phyloP scores from a whole-genome alignment of 345 rosid genomes.

The Brassica cretica region DNA sequence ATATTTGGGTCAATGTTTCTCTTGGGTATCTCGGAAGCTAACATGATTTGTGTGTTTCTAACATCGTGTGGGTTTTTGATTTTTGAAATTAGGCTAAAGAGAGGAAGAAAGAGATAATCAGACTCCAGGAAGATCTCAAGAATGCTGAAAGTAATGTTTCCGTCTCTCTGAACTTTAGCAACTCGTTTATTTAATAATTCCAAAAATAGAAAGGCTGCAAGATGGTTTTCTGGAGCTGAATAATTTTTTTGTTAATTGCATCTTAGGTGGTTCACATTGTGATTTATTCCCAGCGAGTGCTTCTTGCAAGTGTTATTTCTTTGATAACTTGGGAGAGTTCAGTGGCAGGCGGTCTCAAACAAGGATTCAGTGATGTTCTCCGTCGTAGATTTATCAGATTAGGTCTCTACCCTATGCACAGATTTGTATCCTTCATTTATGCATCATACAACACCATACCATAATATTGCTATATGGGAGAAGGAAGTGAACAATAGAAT shows the following conservation, averaged over 20 bases:
- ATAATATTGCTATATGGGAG: slow-evolving; percentile 7
- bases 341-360: slow-evolving; percentile 33
- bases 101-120: slow-evolving; percentile 71
- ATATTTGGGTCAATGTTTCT: not conserved
- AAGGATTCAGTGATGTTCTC: slow-evolving; percentile 59
- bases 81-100: slow-evolving; percentile 65
- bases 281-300: slow-evolving; percentile 64
- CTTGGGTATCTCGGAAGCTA: not conserved
- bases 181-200: slow-evolving; percentile 7
- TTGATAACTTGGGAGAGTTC: slow-evolving; percentile 67
- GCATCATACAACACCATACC: slow-evolving; percentile 5
- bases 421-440: not conserved
- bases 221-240: not conserved
- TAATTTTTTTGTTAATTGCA: not conserved
- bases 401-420: slow-evolving; percentile 42
- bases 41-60: slow-evolving; percentile 9
- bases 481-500: not conserved
- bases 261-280: slow-evolving; percentile 54
- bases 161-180: not conserved
- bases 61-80: not conserved
- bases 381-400: slow-evolving; percentile 81
- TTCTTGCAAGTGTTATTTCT: slow-evolving; percentile 87
- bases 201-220: not conserved
- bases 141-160: slow-evolving; percentile 64
- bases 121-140: slow-evolving; percentile 74